Percentiles rank a stretch among this genome's conserved stretches.
These are phyloP conservation scores for Citeromyces hawaiiensis DNA, from an alignment of 1,139 yeast genomes.

Conservation along the genomic window DNA sequence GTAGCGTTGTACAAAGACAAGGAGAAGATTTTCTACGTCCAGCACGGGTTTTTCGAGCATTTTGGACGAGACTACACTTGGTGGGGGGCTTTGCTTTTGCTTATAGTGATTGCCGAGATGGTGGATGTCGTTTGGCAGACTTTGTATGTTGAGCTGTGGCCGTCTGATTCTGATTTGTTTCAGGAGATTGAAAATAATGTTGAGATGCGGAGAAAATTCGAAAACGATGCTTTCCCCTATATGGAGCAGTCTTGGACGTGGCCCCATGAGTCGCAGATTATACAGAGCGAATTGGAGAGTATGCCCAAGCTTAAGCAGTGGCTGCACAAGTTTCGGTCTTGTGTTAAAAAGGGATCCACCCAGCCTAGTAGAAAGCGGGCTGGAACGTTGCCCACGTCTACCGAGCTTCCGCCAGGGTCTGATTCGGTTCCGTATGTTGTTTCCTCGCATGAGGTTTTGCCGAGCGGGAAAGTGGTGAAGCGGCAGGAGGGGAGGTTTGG, in stretches of 20 bases:
- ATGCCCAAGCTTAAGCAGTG: conserved; percentile 25
- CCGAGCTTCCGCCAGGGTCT: conserved; percentile 38
- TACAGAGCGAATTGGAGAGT: conserved; percentile 24
- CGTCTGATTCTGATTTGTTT: conserved; percentile 71
- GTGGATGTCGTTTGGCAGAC: conserved; percentile 56
- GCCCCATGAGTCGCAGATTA: conserved; percentile 23
- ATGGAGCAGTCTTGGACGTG: conserved; percentile 76
- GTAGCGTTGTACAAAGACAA: conserved; percentile 52
- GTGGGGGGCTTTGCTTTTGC: conserved; percentile 67
- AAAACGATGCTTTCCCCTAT: conserved; percentile 58
- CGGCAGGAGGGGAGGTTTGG: conserved; percentile 13
- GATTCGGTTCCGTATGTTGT: conserved; percentile 23
- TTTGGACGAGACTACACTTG: conserved; percentile 74
- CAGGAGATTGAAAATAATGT: conserved; percentile 63
- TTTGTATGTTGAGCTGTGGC: conserved; percentile 38
- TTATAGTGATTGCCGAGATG: conserved; percentile 43
- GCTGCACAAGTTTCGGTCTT: conserved; percentile 14
- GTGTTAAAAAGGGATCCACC: conserved; percentile 18
- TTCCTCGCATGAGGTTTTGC: conserved; percentile 34
- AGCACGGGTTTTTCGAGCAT: conserved; percentile 46
- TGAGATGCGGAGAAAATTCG: conserved; percentile 56
- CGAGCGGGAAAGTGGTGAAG: conserved; percentile 54
- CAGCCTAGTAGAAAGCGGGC: conserved; percentile 31
- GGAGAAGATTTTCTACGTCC: conserved; percentile 59
- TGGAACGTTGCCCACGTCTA: conserved; percentile 29